Conservation (phyloP, 805 yeast species). For the Candida nemodendra region DNA sequence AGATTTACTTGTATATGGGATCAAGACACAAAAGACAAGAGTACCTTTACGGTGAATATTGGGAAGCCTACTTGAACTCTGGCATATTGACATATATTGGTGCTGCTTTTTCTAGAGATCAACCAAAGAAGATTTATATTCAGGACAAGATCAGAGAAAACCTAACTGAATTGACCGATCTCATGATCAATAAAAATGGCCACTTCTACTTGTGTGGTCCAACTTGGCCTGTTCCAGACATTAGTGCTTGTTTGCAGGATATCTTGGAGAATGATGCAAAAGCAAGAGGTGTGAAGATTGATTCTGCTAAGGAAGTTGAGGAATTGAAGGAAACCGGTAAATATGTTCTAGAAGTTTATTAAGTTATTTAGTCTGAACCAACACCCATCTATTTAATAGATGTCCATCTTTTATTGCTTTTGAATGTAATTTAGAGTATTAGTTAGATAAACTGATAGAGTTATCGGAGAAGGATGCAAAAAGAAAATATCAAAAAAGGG, state of each 20-base stretch:
- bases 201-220: constrained; percentile 97
- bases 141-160: constrained; percentile 89
- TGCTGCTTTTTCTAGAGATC: constrained; percentile 98
- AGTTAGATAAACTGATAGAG: too few relatives aligned
- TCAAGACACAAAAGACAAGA: constrained; percentile 95
- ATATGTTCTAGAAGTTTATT: constrained; percentile 91
- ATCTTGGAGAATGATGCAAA: constrained; percentile 72
- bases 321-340: constrained; percentile 91
- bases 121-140: constrained; percentile 88
- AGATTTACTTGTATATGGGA: constrained; percentile 82
- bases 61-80: constrained; percentile 95
- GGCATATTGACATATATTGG: constrained; percentile 92
- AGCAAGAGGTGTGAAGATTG: constrained; percentile 62
- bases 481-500: too few relatives aligned
- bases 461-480: too few relatives aligned
- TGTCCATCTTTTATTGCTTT: too few relatives aligned
- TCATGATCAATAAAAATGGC: constrained; percentile 76
- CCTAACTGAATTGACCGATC: constrained; percentile 68
- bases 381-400: too few relatives aligned
- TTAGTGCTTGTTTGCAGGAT: constrained; percentile 84
- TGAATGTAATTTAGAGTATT: too few relatives aligned
- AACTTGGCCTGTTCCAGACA: constrained; percentile 98
- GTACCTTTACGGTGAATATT: constrained; percentile 91
- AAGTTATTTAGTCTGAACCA: constrained; percentile 23
- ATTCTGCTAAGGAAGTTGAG: constrained; percentile 79